A percentile compares a stretch with the other conserved stretches of the same genome.
Evolutionary conservation across 139 green algal genomes (phyloP).

Genomic region (Chlamydomonas schloesseri): DNA sequence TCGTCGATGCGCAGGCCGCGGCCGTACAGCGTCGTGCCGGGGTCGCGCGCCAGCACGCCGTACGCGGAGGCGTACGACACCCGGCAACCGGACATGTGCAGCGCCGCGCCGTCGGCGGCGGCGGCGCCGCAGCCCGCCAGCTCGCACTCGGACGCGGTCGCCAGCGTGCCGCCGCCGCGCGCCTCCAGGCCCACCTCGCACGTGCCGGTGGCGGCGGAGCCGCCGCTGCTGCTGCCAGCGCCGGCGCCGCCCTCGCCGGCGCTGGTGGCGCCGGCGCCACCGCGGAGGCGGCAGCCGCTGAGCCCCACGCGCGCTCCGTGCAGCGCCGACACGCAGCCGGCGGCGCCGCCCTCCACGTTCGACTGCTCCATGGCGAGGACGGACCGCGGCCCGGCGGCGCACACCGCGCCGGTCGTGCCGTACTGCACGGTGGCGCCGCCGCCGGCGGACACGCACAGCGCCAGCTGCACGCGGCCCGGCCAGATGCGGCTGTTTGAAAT

Average conservation of each 20-base stretch:
- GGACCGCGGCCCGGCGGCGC: not conserved
- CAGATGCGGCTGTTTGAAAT: constrained; percentile 15
- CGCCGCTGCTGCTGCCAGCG: not conserved
- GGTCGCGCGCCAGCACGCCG: not conserved
- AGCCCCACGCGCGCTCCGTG: not conserved
- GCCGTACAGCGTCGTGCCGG: not conserved
- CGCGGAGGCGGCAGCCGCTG: not conserved
- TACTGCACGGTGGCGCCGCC: not conserved
- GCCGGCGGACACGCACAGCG: constrained; percentile 24
- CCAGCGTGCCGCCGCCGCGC: not conserved
- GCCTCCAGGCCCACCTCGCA: not conserved
- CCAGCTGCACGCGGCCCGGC: constrained; percentile 23
- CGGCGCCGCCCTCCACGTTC: constrained; percentile 1
- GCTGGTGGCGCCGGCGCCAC: not conserved
- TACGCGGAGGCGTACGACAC: not conserved
- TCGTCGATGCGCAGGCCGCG: not conserved
- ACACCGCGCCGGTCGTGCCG: not conserved
- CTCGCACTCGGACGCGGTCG: not conserved
- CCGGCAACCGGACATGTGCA: not conserved
- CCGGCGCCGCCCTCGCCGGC: not conserved
- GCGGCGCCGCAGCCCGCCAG: not conserved
- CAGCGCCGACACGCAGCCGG: constrained; percentile 24
- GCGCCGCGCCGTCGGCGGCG: not conserved
- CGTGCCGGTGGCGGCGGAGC: not conserved
- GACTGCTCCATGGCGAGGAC: not conserved